Conservation (phyloP, 1,284 basidiomycete species). For the Tilletia caries region DNA sequence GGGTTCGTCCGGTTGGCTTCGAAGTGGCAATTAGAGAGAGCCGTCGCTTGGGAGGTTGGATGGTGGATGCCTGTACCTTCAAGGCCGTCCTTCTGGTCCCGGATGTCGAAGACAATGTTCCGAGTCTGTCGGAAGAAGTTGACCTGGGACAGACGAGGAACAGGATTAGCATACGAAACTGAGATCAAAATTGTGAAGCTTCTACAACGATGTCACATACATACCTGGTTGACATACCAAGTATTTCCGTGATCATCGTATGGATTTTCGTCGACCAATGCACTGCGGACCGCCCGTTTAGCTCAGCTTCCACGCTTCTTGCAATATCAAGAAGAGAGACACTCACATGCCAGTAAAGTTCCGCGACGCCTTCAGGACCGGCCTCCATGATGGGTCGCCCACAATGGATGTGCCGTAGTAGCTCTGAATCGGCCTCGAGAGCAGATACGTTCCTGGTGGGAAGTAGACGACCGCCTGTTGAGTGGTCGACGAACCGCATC, state of each 20-base stretch:
- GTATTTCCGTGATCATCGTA: constrained; percentile 55
- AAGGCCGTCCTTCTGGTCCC: constrained; percentile 21
- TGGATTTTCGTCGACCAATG: constrained; percentile 60
- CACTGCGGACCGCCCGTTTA: constrained; percentile 54
- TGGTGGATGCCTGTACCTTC: constrained; percentile 58
- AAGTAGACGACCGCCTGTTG: constrained; percentile 58
- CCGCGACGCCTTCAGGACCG: constrained; percentile 62
- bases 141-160: constrained; percentile 9
- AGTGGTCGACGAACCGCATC: constrained; percentile 47
- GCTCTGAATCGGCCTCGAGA: constrained; percentile 64
- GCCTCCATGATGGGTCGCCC: constrained; percentile 63
- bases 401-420: constrained; percentile 67
- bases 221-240: constrained; percentile 58
- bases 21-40: constrained; percentile 64
- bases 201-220: too few relatives aligned
- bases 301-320: too few relatives aligned
- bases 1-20: constrained; percentile 62
- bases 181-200: too few relatives aligned
- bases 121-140: constrained; percentile 62
- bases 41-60: constrained; percentile 76
- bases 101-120: constrained; percentile 34
- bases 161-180: background rate
- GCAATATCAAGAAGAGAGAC: constrained; percentile 54
- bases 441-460: constrained; percentile 61
- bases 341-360: constrained; percentile 21